Evolutionary conservation across 2,329 filamentous ascomycete species (phyloP).

Genomic region (Fusarium pininemorale): DNA sequence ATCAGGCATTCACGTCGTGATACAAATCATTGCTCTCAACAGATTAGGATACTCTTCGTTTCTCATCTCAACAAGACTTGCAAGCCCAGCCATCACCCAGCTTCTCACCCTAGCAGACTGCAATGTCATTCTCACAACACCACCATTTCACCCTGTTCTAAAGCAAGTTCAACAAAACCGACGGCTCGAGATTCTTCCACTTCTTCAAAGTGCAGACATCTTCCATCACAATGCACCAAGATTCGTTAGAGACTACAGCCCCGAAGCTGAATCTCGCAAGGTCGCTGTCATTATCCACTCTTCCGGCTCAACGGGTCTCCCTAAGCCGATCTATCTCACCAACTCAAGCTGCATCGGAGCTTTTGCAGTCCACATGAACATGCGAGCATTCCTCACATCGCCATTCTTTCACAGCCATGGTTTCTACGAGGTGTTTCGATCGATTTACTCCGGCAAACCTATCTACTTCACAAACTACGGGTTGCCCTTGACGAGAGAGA

Average conservation of each 20-base stretch:
- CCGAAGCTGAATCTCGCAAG: slow-evolving; percentile 26
- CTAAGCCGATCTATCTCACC: slow-evolving; percentile 69
- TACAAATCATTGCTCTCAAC: slow-evolving; percentile 36
- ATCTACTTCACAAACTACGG: slow-evolving; percentile 64
- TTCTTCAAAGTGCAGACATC: slow-evolving; percentile 11
- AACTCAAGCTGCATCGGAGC: slow-evolving; percentile 61
- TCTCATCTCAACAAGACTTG: slow-evolving; percentile 36
- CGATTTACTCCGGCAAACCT: slow-evolving; percentile 59
- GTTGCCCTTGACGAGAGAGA: slow-evolving; percentile 62
- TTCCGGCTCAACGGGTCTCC: slow-evolving; percentile 66
- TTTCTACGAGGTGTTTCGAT: slow-evolving; percentile 62
- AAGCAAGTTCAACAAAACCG: slow-evolving; percentile 25
- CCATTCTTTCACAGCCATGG: slow-evolving; percentile 70
- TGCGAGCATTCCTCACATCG: slow-evolving; percentile 63
- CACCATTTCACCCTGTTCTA: slow-evolving; percentile 27
- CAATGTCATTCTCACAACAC: slow-evolving; percentile 22
- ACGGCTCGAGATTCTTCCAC: slow-evolving; percentile 16
- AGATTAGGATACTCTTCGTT: slow-evolving; percentile 34
- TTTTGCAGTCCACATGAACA: slow-evolving; percentile 50
- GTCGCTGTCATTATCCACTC: slow-evolving; percentile 46
- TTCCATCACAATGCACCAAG: slow-evolving; percentile 15
- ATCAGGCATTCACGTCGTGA: slow-evolving; percentile 31
- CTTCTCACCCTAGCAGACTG: slow-evolving; percentile 22
- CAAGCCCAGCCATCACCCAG: slow-evolving; percentile 28
- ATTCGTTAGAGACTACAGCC: slow-evolving; percentile 25